Evolutionary conservation across 148 eudicot genomes (phyloP).

Genomic region (Fagopyrum homotropicum): DNA sequence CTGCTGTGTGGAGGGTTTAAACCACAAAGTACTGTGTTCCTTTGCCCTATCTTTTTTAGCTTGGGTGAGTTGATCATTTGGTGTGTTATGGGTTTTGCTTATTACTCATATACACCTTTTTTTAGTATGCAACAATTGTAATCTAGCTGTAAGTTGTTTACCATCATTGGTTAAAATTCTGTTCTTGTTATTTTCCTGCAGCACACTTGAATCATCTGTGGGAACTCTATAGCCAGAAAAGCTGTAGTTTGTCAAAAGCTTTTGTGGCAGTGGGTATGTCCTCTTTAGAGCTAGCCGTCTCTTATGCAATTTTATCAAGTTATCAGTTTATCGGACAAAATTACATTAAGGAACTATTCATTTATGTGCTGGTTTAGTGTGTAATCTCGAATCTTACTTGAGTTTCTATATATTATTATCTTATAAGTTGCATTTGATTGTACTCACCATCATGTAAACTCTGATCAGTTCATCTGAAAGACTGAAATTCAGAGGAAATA

Average conservation of each 20-base stretch:
- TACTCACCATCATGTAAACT: not conserved
- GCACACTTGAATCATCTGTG: conserved; percentile 87
- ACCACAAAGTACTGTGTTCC: conserved; percentile 48
- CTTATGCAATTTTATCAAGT: not conserved
- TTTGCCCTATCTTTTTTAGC: conserved; percentile 89
- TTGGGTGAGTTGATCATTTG: conserved; percentile 49
- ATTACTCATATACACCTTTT: no score
- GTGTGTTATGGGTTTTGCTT: not conserved
- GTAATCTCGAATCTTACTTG: not conserved
- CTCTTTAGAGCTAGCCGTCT: not conserved
- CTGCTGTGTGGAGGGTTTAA: conserved; percentile 87
- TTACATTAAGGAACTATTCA: not conserved
- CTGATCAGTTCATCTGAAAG: not conserved
- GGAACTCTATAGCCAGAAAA: conserved; percentile 50
- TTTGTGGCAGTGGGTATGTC: conserved; percentile 50
- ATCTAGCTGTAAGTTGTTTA: not conserved
- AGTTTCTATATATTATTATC: not conserved
- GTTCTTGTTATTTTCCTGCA: conserved; percentile 23
- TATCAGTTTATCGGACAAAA: not conserved
- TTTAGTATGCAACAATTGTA: not conserved
- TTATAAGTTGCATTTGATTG: not conserved
- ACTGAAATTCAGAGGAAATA: not conserved
- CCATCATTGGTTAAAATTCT: not conserved
- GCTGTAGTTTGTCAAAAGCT: conserved; percentile 45
- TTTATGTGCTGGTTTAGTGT: not conserved